A percentile compares a stretch with the other conserved stretches of the same genome.
Evolutionary conservation across 805 yeast genomes (phyloP).

Genomic region (Metschnikowia lochheadii): DNA sequence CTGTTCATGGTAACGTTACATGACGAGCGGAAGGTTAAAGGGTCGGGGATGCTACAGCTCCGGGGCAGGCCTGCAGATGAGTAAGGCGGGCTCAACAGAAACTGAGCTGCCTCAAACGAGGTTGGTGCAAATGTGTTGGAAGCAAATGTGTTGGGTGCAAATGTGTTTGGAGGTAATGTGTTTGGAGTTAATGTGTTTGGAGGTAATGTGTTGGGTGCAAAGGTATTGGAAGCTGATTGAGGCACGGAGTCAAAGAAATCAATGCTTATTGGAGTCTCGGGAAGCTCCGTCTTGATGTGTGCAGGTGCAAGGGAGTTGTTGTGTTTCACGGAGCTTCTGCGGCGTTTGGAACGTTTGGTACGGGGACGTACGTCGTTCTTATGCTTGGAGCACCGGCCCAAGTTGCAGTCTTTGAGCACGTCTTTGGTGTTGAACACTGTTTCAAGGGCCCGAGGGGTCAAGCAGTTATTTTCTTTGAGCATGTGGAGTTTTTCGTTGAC

Average conservation of each 20-base stretch:
- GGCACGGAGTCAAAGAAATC: background rate
- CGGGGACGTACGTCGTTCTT: background rate
- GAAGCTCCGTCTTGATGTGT: background rate
- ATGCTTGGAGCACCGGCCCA: conserved; percentile 1
- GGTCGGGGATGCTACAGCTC: background rate
- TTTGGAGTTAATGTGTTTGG: too few relatives aligned
- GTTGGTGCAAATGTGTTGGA: too few relatives aligned
- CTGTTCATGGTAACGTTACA: background rate
- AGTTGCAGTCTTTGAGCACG: conserved; percentile 20
- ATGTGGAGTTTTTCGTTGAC: conserved; percentile 17
- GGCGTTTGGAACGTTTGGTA: background rate
- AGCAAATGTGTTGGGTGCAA: too few relatives aligned
- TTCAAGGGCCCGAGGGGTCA: conserved; percentile 24
- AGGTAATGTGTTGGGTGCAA: too few relatives aligned
- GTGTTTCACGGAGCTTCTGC: background rate
- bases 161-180: too few relatives aligned
- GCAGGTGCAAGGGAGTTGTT: background rate
- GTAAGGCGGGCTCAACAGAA: conserved; percentile 1
- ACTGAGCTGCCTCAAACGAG: background rate
- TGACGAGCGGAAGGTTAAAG: background rate
- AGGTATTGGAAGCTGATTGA: background rate
- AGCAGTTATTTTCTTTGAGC: conserved; percentile 17
- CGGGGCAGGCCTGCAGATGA: background rate
- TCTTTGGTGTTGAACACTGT: conserved; percentile 29
- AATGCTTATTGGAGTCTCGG: conserved; percentile 18